Conservation (phyloP, 2,329 filamentous ascomycete species). For the Phoma herbarum region DNA sequence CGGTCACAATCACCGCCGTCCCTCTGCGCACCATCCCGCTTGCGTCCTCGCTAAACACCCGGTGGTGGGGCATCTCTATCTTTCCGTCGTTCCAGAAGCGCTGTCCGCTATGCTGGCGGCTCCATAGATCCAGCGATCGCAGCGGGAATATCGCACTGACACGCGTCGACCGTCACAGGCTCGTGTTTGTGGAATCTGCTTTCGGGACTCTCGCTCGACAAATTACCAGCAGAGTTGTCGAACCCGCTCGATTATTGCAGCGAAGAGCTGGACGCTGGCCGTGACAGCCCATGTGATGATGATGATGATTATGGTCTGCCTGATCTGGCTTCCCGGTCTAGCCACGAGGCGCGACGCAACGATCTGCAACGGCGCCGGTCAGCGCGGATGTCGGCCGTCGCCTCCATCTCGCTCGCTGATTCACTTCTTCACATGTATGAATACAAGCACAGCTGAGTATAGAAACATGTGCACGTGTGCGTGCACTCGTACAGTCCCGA, state of each 20-base stretch:
- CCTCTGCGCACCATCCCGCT: background rate
- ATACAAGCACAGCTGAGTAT: no score
- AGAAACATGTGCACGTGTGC: no score
- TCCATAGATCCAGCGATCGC: background rate
- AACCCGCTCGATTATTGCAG: background rate
- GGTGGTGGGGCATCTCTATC: background rate
- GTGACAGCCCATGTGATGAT: background rate
- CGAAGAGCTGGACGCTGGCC: no score
- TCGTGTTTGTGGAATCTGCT: background rate
- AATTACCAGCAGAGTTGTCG: background rate
- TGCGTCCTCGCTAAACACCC: background rate
- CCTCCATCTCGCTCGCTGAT: no score
- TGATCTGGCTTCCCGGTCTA: slow-evolving; percentile 5
- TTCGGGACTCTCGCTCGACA: no score
- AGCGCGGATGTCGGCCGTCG: background rate
- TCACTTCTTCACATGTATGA: background rate
- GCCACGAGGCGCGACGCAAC: slow-evolving; percentile 9
- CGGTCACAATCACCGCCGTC: slow-evolving; percentile 6
- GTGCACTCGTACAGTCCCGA: no score
- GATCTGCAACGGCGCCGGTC: slow-evolving; percentile 13
- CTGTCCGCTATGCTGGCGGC: background rate
- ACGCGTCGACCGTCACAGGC: background rate
- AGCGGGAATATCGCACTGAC: background rate
- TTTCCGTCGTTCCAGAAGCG: slow-evolving; percentile 16
- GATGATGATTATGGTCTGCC: no score